phyloP scores from a whole-genome alignment of 352 stramenopile species.

The Globisporangium paddicum region DNA sequence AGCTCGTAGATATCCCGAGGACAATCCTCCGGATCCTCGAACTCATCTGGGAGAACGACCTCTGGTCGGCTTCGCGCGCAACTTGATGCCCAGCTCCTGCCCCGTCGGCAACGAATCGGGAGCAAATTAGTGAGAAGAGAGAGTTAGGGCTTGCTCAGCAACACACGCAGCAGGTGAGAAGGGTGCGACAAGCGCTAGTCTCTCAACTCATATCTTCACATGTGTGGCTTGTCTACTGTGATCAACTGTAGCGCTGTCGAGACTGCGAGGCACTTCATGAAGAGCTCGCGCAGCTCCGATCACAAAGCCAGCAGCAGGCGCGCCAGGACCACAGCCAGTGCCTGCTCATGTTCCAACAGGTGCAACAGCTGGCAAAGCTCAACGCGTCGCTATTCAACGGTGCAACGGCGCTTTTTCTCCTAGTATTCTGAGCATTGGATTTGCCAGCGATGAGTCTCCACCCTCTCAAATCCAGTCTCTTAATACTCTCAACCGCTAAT shows the following conservation, averaged over 20 bases:
- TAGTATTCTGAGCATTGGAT: not conserved
- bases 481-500: too few relatives aligned
- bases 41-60: too few relatives aligned
- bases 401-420: not conserved
- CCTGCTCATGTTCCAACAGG: slow-evolving; percentile 35
- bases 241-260: slow-evolving; percentile 9
- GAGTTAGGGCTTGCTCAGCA: too few relatives aligned
- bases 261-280: slow-evolving; percentile 11
- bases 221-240: not conserved
- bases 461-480: not conserved
- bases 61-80: too few relatives aligned
- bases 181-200: too few relatives aligned
- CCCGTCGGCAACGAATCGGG: too few relatives aligned
- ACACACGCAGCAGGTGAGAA: too few relatives aligned
- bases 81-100: too few relatives aligned
- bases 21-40: too few relatives aligned
- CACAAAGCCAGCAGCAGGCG: slow-evolving; percentile 19
- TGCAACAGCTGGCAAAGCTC: slow-evolving; percentile 36
- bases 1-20: too few relatives aligned
- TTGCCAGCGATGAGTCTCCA: not conserved
- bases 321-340: slow-evolving; percentile 31
- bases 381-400: slow-evolving; percentile 20
- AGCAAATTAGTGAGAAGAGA: too few relatives aligned
- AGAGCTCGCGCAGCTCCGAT: slow-evolving; percentile 17
- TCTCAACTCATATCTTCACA: too few relatives aligned